Percentiles rank a stretch among this genome's conserved stretches.
phyloP scores from a whole-genome alignment of 2,329 filamentous ascomycete species.

The Fusarium sterilihyphosum region DNA sequence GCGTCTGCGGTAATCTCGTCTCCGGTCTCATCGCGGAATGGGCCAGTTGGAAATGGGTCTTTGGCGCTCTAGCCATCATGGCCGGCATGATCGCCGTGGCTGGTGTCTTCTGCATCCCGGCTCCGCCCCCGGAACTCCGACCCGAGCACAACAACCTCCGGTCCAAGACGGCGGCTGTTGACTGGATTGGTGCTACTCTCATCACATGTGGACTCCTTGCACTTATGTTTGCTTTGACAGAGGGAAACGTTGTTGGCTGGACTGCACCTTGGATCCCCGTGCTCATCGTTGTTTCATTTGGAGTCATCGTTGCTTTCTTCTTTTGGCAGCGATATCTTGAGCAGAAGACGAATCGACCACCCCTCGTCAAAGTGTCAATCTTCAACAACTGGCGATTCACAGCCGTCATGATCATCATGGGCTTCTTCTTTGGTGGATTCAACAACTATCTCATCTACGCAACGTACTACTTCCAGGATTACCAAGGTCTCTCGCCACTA shows the following conservation, averaged over 20 bases:
- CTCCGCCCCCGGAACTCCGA: slow-evolving; percentile 51
- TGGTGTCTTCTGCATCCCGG: slow-evolving; percentile 69
- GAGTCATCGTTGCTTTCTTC: slow-evolving; percentile 66
- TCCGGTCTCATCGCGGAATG: slow-evolving; percentile 72
- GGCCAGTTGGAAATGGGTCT: slow-evolving; percentile 73
- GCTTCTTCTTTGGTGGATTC: slow-evolving; percentile 73
- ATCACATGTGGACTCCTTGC: slow-evolving; percentile 71
- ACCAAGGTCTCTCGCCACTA: slow-evolving; percentile 68
- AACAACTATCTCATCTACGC: slow-evolving; percentile 74
- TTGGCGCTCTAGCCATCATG: slow-evolving; percentile 71
- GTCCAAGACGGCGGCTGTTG: slow-evolving; percentile 59
- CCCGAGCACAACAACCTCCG: slow-evolving; percentile 38
- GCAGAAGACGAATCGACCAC: slow-evolving; percentile 50
- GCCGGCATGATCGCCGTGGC: slow-evolving; percentile 65
- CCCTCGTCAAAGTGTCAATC: slow-evolving; percentile 73
- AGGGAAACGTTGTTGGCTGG: slow-evolving; percentile 78
- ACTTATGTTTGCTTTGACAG: slow-evolving; percentile 72
- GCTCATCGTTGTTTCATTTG: slow-evolving; percentile 66
- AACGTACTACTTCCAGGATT: slow-evolving; percentile 77
- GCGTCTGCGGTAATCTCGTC: slow-evolving; percentile 71
- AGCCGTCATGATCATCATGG: slow-evolving; percentile 72
- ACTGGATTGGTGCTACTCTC: slow-evolving; percentile 73
- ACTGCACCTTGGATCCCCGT: slow-evolving; percentile 68
- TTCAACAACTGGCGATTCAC: slow-evolving; percentile 69
- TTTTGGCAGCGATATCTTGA: slow-evolving; percentile 66